phyloP scores from a whole-genome alignment of 163 green algal species.

The Scenedesmus sp. region DNA sequence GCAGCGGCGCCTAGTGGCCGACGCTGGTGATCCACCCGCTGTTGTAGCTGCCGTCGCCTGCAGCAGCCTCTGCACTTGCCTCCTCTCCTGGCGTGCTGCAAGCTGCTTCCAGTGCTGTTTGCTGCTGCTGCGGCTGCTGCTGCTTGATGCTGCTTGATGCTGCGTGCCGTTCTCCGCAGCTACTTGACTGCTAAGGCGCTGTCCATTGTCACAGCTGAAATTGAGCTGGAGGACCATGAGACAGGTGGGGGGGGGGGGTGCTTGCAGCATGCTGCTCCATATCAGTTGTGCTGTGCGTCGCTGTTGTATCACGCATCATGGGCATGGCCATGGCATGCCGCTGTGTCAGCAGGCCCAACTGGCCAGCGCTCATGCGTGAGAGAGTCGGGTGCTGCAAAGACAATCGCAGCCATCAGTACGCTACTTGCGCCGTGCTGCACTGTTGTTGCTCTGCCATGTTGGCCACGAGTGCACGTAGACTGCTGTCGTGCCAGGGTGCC shows the following conservation, averaged over 20 bases:
- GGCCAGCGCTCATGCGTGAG: too few relatives aligned
- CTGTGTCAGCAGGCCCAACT: too few relatives aligned
- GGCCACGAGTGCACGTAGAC: too few relatives aligned
- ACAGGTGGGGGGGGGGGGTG: background rate
- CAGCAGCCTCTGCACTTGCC: too few relatives aligned
- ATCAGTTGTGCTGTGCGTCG: background rate
- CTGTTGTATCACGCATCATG: too few relatives aligned
- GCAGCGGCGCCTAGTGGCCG: background rate
- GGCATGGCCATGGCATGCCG: too few relatives aligned
- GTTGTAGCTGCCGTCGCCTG: background rate
- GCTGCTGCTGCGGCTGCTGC: slow-evolving; percentile 29
- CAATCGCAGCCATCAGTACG: too few relatives aligned
- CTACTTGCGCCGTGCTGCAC: too few relatives aligned
- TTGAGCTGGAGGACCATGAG: slow-evolving; percentile 51
- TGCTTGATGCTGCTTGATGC: background rate
- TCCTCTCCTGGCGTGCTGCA: background rate
- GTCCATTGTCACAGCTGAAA: slow-evolving; percentile 44
- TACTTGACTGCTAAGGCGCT: slow-evolving; percentile 51
- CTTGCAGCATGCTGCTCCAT: background rate
- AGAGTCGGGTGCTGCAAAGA: too few relatives aligned
- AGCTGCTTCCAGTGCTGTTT: background rate
- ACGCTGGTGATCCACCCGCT: background rate
- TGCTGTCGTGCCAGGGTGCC: too few relatives aligned
- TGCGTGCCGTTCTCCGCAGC: background rate
- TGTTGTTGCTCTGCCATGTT: too few relatives aligned